These are phyloP conservation scores for Periconia macrospinosa DNA, from an alignment of 2,329 filamentous ascomycete genomes.

Conservation along the genomic window DNA sequence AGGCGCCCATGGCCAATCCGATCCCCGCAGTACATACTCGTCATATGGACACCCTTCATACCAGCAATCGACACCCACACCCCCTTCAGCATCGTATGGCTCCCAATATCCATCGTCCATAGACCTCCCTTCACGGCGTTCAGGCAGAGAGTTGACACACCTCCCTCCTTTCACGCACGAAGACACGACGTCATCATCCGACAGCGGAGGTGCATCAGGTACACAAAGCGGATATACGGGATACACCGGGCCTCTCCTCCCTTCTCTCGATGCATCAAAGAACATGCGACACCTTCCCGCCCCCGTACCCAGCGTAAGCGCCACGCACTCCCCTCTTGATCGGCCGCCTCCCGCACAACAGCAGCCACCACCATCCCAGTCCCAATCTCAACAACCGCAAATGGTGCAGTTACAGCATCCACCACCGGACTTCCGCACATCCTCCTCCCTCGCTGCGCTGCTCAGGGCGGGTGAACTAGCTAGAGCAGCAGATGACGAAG, in stretches of 20 bases:
- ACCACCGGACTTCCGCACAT: constrained; percentile 30
- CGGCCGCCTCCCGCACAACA: constrained; percentile 23
- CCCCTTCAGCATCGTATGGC: constrained; percentile 18
- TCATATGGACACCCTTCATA: constrained; percentile 19
- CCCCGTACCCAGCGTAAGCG: constrained; percentile 34
- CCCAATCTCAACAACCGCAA: neutral
- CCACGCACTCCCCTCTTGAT: constrained; percentile 35
- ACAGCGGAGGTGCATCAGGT: constrained; percentile 22
- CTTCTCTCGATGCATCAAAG: constrained; percentile 33
- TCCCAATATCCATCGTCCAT: constrained; percentile 24
- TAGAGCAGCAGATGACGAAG: constrained; percentile 31
- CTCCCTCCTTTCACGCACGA: constrained; percentile 42
- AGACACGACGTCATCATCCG: constrained; percentile 45
- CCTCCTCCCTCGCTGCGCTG: constrained; percentile 40
- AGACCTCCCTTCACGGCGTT: constrained; percentile 35
- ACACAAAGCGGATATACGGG: constrained; percentile 20
- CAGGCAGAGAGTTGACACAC: constrained; percentile 29
- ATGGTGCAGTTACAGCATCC: neutral
- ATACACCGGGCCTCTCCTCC: constrained; percentile 13
- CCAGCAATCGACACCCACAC: constrained; percentile 19
- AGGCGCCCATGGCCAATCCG: constrained; percentile 22
- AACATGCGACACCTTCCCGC: constrained; percentile 41
- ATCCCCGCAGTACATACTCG: constrained; percentile 20
- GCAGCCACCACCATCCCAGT: constrained; percentile 19
- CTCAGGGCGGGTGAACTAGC: constrained; percentile 43